Conservation (phyloP, 768 basidiomycete genomes). For the Lentinula detonsa region DNA sequence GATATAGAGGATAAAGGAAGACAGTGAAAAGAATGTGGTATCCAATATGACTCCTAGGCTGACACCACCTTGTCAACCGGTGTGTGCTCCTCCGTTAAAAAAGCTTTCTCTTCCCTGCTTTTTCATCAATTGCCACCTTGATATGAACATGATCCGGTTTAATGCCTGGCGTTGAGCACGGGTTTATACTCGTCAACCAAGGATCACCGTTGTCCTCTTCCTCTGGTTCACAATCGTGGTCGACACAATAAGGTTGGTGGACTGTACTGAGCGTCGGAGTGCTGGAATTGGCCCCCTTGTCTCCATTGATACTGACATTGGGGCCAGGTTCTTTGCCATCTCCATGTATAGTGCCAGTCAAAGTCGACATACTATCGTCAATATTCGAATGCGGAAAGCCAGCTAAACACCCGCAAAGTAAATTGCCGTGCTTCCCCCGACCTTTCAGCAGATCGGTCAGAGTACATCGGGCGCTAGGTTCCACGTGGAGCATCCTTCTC, state of each 20-base stretch:
- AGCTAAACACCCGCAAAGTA: conserved; percentile 70
- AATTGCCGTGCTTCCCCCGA: conserved; percentile 61
- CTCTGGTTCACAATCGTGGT: conserved; percentile 59
- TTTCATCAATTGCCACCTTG: conserved; percentile 71
- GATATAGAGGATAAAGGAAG: not conserved
- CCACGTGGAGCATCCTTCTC: conserved; percentile 90
- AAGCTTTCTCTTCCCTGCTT: conserved; percentile 65
- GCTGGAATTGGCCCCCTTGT: conserved; percentile 9
- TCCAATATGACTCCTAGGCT: not conserved
- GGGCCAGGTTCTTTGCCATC: conserved; percentile 20
- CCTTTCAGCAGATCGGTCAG: conserved; percentile 88
- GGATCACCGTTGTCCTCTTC: conserved; percentile 81
- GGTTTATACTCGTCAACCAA: conserved; percentile 74
- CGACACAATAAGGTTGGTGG: conserved; percentile 33
- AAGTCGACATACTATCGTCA: not conserved
- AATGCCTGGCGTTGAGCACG: conserved; percentile 52
- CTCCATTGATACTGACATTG: conserved; percentile 30
- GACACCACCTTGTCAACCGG: not conserved
- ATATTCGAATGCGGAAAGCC: not conserved
- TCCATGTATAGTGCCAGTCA: conserved; percentile 7
- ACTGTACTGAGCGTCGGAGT: not conserved
- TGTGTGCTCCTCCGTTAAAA: conserved; percentile 39
- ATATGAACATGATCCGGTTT: conserved; percentile 60
- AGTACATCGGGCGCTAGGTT: conserved; percentile 85
- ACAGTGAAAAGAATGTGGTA: not conserved